Base-by-base conservation (phyloP, 2,329 filamentous ascomycete genomes). In the Fusarium subglutinans region DNA sequence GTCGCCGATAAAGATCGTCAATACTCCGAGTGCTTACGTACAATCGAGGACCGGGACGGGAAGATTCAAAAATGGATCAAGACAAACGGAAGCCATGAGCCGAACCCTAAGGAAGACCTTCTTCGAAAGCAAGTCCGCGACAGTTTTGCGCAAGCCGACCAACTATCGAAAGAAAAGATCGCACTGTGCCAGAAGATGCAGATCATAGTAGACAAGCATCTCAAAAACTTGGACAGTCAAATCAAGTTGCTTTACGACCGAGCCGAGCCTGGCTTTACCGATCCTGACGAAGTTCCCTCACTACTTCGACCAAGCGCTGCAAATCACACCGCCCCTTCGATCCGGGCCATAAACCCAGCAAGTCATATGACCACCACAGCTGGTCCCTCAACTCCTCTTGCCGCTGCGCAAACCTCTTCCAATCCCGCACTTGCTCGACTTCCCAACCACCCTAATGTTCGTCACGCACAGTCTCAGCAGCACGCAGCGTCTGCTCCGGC, bases 31-130 rank as follows among this genome's bases (percentile, higher is more conserved):
- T 91, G 92, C 80, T 86, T 91, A 66, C 87, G 90, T 70, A 87
- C 89, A 73, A 94, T 95, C 79, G 89, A 90, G 45, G 90, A 92
- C 66, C 91, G 92, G 74, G 94, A 97, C 79, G 87, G 83, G 60
- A 91, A 91, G 79, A 90, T 96, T 45, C 94, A 97, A 80, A 94
- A 93, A 83, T 95, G 91, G 86, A 94, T 96, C 81, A 93, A 93
- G 78, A 84, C 89, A 24, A 92, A 96, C 76, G 92, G 93, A 73
- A 93, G 92, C 78, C 90, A 94, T 77, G 87, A 91, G 58, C 86
- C 87, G 38, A 94, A 96, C 77, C 92, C 93, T 0, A 93, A 94
- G 78, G 94, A 97, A 83, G 90, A 93, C 18, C 82, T 86, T 20
- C 88, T 93, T 78, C 88, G 90, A 60, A 88, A 90, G 54, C 87